Evolutionary conservation across 352 stramenopile genomes (phyloP).

Genomic region (Thraustochytrium sp.): DNA sequence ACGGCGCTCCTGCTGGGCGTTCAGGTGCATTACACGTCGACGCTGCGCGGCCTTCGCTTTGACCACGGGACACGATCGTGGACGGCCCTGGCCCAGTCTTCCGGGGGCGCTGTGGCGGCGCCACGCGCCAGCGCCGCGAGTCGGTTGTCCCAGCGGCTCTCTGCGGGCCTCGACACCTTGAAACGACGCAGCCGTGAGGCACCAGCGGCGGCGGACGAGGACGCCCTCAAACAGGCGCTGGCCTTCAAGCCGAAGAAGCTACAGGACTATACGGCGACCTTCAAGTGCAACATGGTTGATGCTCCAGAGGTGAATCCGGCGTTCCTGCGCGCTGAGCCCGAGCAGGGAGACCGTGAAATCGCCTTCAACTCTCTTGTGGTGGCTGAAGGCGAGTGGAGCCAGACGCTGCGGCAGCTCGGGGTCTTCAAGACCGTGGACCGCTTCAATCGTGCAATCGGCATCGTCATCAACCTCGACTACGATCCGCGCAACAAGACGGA

Average conservation of each 20-base stretch:
- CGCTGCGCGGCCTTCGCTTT: neutral
- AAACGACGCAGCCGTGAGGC: no score
- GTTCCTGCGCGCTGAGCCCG: neutral
- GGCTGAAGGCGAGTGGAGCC: slow-evolving; percentile 38
- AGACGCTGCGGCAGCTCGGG: neutral
- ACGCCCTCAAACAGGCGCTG: neutral
- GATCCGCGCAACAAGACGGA: slow-evolving; percentile 52
- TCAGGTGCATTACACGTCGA: slow-evolving; percentile 42
- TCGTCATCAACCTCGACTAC: slow-evolving; percentile 73
- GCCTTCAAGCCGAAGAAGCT: neutral
- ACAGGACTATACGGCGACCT: slow-evolving; percentile 15
- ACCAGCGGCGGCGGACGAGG: no score
- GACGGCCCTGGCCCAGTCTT: neutral
- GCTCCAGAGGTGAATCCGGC: neutral
- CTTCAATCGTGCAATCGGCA: slow-evolving; percentile 65
- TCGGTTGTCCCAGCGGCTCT: neutral
- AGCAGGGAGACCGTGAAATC: neutral
- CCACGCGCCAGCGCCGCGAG: neutral
- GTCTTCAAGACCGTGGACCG: slow-evolving; percentile 10
- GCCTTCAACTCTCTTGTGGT: neutral
- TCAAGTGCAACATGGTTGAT: slow-evolving; percentile 27
- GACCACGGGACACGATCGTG: neutral
- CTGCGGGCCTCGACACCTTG: neutral
- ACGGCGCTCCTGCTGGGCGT: slow-evolving; percentile 66
- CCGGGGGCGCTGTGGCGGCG: neutral